A percentile compares a stretch with the other conserved stretches of the same genome.
Evolutionary conservation across 768 basidiomycete species (phyloP).

Genomic region (Hygrophoropsis aurantiaca): DNA sequence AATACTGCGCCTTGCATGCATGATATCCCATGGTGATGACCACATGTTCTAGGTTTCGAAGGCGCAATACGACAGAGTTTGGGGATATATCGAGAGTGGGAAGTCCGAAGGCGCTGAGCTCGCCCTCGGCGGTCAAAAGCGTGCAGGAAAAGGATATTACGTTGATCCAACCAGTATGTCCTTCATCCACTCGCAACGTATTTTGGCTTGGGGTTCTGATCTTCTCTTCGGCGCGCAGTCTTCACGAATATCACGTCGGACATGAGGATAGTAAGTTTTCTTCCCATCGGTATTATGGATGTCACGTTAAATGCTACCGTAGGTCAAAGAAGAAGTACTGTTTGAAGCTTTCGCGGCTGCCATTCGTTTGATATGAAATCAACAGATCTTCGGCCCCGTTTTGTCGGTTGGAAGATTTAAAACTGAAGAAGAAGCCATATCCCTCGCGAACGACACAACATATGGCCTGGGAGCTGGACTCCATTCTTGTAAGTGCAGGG

Average conservation of each 20-base stretch:
- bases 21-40: conserved; percentile 5
- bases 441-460: conserved; percentile 80
- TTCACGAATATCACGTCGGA: conserved; percentile 75
- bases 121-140: conserved; percentile 77
- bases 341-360: conserved; percentile 6
- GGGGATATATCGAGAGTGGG: conserved; percentile 86
- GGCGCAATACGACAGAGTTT: conserved; percentile 80
- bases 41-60: conserved; percentile 65
- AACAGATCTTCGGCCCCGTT: conserved; percentile 93
- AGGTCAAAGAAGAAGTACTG: conserved; percentile 33
- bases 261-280: conserved; percentile 77
- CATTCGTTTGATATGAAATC: conserved; percentile 9
- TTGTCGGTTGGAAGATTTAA: conserved; percentile 79
- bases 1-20: conserved; percentile 2
- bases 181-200: conserved; percentile 7
- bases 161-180: conserved; percentile 84
- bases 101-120: conserved; percentile 81
- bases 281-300: conserved; percentile 3
- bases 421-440: conserved; percentile 84
- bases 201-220: conserved; percentile 3
- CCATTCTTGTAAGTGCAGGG: conserved; percentile 66
- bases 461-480: conserved; percentile 93
- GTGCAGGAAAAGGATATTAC: conserved; percentile 77
- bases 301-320: conserved; percentile 22
- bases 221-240: conserved; percentile 46